Percentiles rank a stretch among this genome's conserved stretches.
Evolutionary conservation across 345 rosid species (phyloP).

Genomic region (Turritis glabra): DNA sequence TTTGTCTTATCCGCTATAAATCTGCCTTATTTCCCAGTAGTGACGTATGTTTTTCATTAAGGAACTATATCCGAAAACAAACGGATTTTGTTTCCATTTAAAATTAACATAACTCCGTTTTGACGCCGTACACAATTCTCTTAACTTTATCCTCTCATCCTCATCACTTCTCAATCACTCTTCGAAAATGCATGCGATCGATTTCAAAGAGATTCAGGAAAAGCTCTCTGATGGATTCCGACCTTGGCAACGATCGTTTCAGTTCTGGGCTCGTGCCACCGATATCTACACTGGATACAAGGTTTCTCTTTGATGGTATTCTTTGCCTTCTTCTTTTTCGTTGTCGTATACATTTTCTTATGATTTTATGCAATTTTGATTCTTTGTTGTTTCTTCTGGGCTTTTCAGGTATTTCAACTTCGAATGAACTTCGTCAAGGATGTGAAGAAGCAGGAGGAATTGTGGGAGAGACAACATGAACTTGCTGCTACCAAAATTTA

Average conservation of each 20-base stretch:
- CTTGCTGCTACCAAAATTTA: constrained; percentile 85
- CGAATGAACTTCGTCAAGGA: constrained; percentile 79
- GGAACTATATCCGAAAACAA: too few relatives aligned
- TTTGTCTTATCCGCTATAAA: background rate
- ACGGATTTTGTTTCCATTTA: too few relatives aligned
- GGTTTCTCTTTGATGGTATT: constrained; percentile 45
- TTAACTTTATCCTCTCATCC: constrained; percentile 1
- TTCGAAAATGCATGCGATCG: constrained; percentile 49
- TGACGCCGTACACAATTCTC: background rate
- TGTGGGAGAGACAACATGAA: constrained; percentile 95
- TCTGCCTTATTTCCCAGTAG: background rate
- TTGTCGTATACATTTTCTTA: background rate
- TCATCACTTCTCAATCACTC: constrained; percentile 9
- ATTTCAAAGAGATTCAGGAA: constrained; percentile 64
- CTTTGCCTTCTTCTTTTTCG: background rate
- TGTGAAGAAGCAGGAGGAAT: constrained; percentile 62
- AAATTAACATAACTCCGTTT: too few relatives aligned
- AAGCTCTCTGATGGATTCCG: constrained; percentile 55
- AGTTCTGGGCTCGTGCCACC: constrained; percentile 87
- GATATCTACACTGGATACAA: constrained; percentile 87
- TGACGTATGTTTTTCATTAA: background rate
- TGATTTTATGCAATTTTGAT: background rate
- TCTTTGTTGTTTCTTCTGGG: constrained; percentile 8
- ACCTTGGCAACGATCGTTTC: constrained; percentile 92
- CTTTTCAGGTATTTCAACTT: constrained; percentile 67